Conservation (phyloP, 495 filamentous ascomycete genomes). For the Neurospora sp. region DNA sequence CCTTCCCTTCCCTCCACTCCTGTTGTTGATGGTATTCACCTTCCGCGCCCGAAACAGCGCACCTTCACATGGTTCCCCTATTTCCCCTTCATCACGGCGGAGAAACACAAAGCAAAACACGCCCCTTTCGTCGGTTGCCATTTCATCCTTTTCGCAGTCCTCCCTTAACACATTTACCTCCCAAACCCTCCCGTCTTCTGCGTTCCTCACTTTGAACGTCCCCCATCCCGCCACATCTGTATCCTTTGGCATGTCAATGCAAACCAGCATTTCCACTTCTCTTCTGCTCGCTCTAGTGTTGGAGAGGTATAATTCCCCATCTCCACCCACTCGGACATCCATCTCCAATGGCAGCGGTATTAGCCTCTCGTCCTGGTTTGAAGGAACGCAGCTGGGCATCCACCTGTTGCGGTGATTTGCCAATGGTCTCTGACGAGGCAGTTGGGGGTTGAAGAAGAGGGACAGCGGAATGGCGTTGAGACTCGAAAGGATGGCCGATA, state of each 20-base stretch:
- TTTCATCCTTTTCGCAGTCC: background rate
- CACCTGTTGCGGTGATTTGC: conserved; percentile 12
- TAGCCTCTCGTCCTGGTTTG: background rate
- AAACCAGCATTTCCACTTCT: conserved; percentile 11
- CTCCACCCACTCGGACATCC: conserved; percentile 5
- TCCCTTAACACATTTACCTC: background rate
- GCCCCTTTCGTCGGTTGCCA: background rate
- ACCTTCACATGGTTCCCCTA: fast-evolving
- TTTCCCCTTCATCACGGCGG: background rate
- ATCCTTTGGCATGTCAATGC: conserved; percentile 4
- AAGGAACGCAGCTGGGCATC: conserved; percentile 11
- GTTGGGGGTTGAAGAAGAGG: conserved; percentile 10
- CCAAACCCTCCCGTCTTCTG: background rate
- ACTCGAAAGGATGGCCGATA: conserved; percentile 12
- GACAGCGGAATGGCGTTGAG: conserved; percentile 15
- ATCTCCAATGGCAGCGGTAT: background rate
- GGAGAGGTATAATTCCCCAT: conserved; percentile 10
- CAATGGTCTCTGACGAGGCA: conserved; percentile 7
- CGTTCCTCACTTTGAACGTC: background rate
- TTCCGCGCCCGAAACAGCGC: background rate
- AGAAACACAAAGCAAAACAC: background rate
- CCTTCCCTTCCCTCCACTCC: background rate
- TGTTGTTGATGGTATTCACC: background rate
- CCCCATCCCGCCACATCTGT: background rate
- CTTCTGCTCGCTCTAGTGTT: conserved; percentile 14